Evolutionary conservation across 2,329 filamentous ascomycete genomes (phyloP), one percentile per base, ranked within the genome.

Genomic region (Ceratocystiopsis sp.): DNA sequence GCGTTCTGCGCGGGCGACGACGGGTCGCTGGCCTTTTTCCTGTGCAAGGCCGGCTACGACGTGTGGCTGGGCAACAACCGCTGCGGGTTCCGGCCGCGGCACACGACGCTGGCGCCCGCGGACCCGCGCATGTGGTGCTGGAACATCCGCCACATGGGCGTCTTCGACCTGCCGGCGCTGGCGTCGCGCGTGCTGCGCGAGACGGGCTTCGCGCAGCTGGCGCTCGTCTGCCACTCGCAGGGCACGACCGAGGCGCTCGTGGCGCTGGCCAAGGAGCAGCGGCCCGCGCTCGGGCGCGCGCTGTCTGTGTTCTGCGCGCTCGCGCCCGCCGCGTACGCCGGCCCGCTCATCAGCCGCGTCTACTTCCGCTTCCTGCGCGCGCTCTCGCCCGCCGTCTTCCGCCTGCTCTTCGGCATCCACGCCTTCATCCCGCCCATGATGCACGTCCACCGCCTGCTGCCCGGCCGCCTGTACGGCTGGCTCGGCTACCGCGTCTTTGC

Each of bases 91-190:
- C 65, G 72, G 0, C 87, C 89, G 0, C 73, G 77, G 49, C 89
- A 96, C 55, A 72, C 69, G 3, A 61, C 78, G 18, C 70, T 95
- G 35, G 61, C 73, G 2, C 77, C 81, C 50, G 64, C 65, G 3
- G 89, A 96, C 55, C 87, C 89, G 2, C 74, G 86, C 29, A 93
- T 95, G 84, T 95, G 89, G 89, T 77, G 79, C 36, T 96, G 89
- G 89, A 93, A 93, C 51, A 93, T 95, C 44, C 75, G 84, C 0
- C 84, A 94, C 55, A 93, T 95, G 82, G 89, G 86, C 4, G 79
- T 87, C 1, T 75, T 93, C 55, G 89, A 96, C 56, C 69, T 96
- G 3, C 72, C 87, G 0, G 86, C 87, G 0, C 68, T 95, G 33
- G 72, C 82, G 1, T 84, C 80, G 0, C 76, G 84, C 7, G 84